Evolutionary conservation across 306 rosid genomes (phyloP), one percentile per base, ranked within the genome.

Genomic region (Cucumis hystrix): DNA sequence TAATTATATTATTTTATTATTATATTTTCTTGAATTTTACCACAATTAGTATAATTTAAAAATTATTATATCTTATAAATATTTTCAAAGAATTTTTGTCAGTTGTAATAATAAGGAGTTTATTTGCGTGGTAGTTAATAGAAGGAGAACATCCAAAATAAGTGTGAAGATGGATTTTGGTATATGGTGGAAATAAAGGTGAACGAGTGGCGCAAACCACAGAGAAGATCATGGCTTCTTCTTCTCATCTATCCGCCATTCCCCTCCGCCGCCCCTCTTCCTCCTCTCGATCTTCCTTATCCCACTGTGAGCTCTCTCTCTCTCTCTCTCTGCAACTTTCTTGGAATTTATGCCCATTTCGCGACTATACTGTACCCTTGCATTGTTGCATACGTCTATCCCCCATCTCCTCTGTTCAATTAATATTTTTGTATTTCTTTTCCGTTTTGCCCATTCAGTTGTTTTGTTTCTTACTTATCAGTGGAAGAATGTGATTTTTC

Each of bases 241-340:
- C 85, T 77, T 83, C 88, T 78, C 88, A 82, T 51, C 88, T 83
- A 76, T 84, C 88, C 1, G 88, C 87, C 70, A 81, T 87, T 43
- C 90, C 88, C 4, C 83, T 43, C 12, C 86, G 86, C 35, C 86
- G 86, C 25, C 69, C 81, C 4, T 76, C 59, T 61, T 77, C 79
- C 61, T 0, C 56, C 67, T 75, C 85, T 4, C 59, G 39, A 67
- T 63, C 83, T 45, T 72, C 84, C 41, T 54, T 80, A 58, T 71
- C 35, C 70, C 78, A 40, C 79, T 39, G 90, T 87, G 33, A 85
- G 83, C 67, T 0, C 69, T 70, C 15, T 49, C 17, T 77, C 58
- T 52, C n/a, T 51, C 56, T 51, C 18, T 15, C n/a, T 43, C 49
- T 20, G 41, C 20, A 30, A 63, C 2, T 30, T 63, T 4, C 21